These are phyloP conservation scores for Pulicaria dysenterica DNA, from an alignment of 129 eudicot species.

Conservation along the genomic window DNA sequence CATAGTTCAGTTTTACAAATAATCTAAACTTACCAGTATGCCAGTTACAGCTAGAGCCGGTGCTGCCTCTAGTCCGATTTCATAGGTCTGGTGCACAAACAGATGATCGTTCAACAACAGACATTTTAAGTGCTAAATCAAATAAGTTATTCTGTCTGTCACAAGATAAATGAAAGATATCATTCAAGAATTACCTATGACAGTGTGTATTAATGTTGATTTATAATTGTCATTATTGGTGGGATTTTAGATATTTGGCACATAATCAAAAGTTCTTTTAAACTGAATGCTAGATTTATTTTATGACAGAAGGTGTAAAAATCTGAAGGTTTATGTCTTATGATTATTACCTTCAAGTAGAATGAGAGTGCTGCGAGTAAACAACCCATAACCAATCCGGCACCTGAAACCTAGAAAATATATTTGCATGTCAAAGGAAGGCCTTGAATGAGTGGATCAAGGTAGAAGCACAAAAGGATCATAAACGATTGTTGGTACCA, in stretches of 20 bases:
- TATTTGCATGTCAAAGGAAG: background rate
- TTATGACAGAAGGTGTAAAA: constrained; percentile 2
- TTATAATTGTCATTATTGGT: background rate
- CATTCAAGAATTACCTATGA: constrained; percentile 1
- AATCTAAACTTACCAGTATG: constrained; percentile 59
- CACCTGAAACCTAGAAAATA: constrained; percentile 67
- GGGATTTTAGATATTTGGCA: background rate
- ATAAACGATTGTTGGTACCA: background rate
- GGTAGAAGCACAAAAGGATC: background rate
- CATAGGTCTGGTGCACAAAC: constrained; percentile 53
- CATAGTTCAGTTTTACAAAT: background rate
- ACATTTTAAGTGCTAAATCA: constrained; percentile 5
- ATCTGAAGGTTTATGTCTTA: background rate
- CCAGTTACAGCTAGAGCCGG: constrained; percentile 89
- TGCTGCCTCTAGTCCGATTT: constrained; percentile 61
- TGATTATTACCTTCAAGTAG: constrained; percentile 68
- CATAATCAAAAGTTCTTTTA: background rate
- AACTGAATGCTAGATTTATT: background rate
- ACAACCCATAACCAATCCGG: constrained; percentile 78
- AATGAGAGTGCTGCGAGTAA: constrained; percentile 67
- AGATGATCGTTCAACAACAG: constrained; percentile 2
- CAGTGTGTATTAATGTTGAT: background rate
- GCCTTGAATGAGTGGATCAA: background rate
- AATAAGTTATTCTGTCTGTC: background rate
- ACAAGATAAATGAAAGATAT: background rate